phyloP scores from a whole-genome alignment of 2,329 filamentous ascomycete genomes.

The Setomelanomma holmii region DNA sequence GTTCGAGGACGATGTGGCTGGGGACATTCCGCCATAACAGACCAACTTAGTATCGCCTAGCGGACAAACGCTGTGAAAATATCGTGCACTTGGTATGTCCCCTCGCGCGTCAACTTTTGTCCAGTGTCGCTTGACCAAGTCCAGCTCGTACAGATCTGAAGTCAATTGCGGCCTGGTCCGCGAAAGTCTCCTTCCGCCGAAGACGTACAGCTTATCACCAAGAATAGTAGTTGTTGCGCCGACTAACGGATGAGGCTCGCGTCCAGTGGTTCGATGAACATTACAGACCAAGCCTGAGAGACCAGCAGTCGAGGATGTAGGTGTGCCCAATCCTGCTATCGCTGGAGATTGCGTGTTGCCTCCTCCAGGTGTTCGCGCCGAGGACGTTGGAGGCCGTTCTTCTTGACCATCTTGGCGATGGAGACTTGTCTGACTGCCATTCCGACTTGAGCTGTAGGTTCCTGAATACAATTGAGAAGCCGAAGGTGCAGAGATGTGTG shows the following conservation, averaged over 20 bases:
- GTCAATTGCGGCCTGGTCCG: conserved; percentile 84
- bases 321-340: conserved; percentile 46
- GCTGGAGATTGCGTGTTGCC: conserved; percentile 57
- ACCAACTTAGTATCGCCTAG: conserved; percentile 95
- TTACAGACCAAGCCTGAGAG: conserved; percentile 73
- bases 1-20: conserved; percentile 60
- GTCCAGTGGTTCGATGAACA: conserved; percentile 82
- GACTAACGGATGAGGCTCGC: conserved; percentile 88
- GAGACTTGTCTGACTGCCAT: conserved; percentile 57
- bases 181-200: conserved; percentile 88
- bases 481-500: conserved; percentile 53
- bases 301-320: conserved; percentile 61
- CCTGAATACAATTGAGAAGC: conserved; percentile 50
- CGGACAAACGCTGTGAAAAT: conserved; percentile 96
- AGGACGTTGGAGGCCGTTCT: conserved; percentile 40
- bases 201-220: conserved; percentile 95
- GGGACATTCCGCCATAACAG: conserved; percentile 98
- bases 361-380: conserved; percentile 44
- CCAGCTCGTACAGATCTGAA: conserved; percentile 90
- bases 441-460: conserved; percentile 50
- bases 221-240: conserved; percentile 94
- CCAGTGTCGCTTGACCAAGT: conserved; percentile 92
- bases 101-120: conserved; percentile 84
- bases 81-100: conserved; percentile 87
- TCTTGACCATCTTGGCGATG: conserved; percentile 53